Evolutionary conservation across 768 basidiomycete species (phyloP), one percentile per base, ranked within the genome.

Genomic region (Hygrocybe punicea): DNA sequence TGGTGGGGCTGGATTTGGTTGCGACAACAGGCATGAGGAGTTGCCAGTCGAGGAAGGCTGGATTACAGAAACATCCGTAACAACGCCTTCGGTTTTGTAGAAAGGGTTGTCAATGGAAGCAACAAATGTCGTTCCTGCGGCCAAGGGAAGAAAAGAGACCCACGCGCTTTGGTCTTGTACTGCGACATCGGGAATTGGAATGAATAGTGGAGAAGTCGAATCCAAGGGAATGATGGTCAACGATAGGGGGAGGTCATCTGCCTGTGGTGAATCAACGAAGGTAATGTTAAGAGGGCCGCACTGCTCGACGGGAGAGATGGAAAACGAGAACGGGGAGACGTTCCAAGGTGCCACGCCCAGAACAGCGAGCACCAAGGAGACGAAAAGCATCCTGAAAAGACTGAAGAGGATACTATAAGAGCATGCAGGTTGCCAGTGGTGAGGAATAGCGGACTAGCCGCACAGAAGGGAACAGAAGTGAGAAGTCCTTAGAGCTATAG

Each of bases 201-300:
- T 74, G 40, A 71, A 70, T 44, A 83, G 66, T 1, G 82, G 81
- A 29, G 23, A 37, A 17, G 73, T 72, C n/a, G 75, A 76, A 60
- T 78, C 77, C 62, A 84, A 70, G 50, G 84, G 84, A 58, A 86
- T 60, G 64, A 87, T 66, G 35, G 77, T 78, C 55, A 86, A 71
- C 16, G 73, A 70, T 53, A 76, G 71, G 21, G 80, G 81, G 51
- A 74, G 66, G 11, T 71, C 62, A 10, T 67, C 51, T 21, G 66
- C 60, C 51, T 69, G 71, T 33, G 68, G 60, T 50, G 74, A 70
- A n/a, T 80, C 79, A 17, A 63, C 61, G 60, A 84, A 80, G 24
- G 69, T 65, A 47, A 85, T 68, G 35, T 67, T 68, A 56, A 84
- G 77, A 14, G 76, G 74, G 58, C 74, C 77, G 69, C 85, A 86